These are phyloP conservation scores for Ambrosiella beaveri DNA, from an alignment of 2,329 filamentous ascomycete genomes.

Conservation along the genomic window DNA sequence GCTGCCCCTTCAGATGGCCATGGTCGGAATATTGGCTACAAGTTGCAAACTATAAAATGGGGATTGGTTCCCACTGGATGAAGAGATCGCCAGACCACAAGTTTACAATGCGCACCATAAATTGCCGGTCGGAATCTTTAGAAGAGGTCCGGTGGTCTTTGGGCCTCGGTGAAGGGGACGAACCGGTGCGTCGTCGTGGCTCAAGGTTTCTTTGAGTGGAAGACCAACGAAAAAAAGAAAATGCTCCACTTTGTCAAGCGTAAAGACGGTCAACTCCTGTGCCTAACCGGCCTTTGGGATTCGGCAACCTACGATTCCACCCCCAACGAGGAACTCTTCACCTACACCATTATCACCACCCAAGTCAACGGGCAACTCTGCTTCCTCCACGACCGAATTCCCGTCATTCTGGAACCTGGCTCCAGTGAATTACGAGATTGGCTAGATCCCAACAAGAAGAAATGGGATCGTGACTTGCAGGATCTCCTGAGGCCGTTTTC, in stretches of 20 bases:
- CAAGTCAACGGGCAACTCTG: constrained; percentile 64
- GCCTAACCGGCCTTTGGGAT: constrained; percentile 84
- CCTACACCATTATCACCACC: constrained; percentile 89
- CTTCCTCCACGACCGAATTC: constrained; percentile 92
- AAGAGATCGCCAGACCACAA: constrained; percentile 66
- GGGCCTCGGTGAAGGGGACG: constrained; percentile 74
- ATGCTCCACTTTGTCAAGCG: constrained; percentile 71
- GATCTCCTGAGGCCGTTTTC: constrained; percentile 59
- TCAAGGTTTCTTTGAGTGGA: constrained; percentile 93
- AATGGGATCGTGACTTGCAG: constrained; percentile 69
- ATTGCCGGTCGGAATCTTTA: constrained; percentile 82
- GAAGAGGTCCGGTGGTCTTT: constrained; percentile 61
- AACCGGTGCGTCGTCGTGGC: constrained; percentile 80
- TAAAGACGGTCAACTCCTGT: constrained; percentile 70
- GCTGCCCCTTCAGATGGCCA: background rate
- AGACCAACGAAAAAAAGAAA: constrained; percentile 68
- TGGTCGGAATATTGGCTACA: constrained; percentile 33
- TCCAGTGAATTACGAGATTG: constrained; percentile 54
- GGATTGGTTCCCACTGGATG: constrained; percentile 83
- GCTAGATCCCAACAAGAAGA: constrained; percentile 55
- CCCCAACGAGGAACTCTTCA: constrained; percentile 52
- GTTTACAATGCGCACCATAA: constrained; percentile 74
- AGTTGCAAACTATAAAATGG: constrained; percentile 90
- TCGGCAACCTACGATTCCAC: constrained; percentile 62
- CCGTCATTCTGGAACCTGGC: constrained; percentile 68